These are phyloP conservation scores for Ramicandelaber brevisporus DNA, from an alignment of 192 early-diverging fungal species.

Conservation along the genomic window DNA sequence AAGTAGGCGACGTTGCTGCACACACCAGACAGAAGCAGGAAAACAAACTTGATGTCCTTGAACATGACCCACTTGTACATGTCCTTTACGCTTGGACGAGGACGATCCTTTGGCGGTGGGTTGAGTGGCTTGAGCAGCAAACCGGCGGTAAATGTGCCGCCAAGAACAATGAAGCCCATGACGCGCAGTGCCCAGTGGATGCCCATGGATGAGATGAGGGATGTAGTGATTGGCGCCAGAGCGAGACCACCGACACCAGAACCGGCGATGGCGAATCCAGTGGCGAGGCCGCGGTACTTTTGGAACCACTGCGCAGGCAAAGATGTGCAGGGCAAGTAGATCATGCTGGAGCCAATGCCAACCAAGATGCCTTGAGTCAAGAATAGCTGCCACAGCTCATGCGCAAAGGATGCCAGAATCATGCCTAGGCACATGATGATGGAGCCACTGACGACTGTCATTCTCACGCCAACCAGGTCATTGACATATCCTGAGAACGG, in stretches of 20 bases:
- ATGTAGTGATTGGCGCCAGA: conserved; percentile 23
- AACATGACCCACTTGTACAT: conserved; percentile 13
- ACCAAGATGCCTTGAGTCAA: conserved; percentile 35
- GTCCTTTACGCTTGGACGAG: conserved; percentile 5
- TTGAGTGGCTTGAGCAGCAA: conserved; percentile 1
- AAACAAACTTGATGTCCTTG: conserved; percentile 7
- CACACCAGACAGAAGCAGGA: conserved; percentile 14
- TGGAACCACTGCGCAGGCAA: conserved; percentile 37
- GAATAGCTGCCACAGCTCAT: conserved; percentile 35
- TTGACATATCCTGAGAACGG: no score
- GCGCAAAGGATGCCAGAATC: conserved; percentile 28
- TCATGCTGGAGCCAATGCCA: conserved; percentile 24
- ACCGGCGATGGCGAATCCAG: conserved; percentile 35
- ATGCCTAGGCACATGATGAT: conserved; percentile 26
- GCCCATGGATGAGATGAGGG: conserved; percentile 8
- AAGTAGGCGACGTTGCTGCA: conserved; percentile 24
- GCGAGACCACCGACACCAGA: conserved; percentile 34
- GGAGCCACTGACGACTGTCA: no score
- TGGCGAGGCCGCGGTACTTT: conserved; percentile 25
- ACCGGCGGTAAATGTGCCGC: conserved; percentile 8
- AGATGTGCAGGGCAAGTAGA: conserved; percentile 26
- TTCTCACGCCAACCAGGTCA: no score
- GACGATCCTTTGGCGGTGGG: conserved; percentile 5
- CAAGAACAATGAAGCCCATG: conserved; percentile 17
- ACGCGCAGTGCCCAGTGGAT: conserved; percentile 21